These are phyloP conservation scores for Phytophthora sp. DNA, from an alignment of 352 stramenopile genomes.

Conservation along the genomic window DNA sequence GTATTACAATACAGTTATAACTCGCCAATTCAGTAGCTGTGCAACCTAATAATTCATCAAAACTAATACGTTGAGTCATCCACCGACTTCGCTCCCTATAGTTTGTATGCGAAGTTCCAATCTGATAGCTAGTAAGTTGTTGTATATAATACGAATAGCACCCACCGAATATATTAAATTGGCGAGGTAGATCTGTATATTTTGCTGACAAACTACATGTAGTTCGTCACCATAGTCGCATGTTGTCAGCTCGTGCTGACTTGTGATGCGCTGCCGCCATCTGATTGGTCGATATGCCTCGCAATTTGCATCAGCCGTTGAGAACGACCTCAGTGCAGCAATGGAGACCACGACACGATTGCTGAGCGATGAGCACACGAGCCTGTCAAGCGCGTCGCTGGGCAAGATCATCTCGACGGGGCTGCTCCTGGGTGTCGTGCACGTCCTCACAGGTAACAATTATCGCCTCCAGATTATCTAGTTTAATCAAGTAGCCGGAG, in stretches of 20 bases:
- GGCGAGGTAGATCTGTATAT: no score
- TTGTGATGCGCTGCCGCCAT: slow-evolving; percentile 21
- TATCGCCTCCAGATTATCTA: not conserved
- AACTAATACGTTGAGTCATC: no score
- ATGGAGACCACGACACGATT: slow-evolving; percentile 28
- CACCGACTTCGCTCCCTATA: no score
- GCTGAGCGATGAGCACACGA: slow-evolving; percentile 37
- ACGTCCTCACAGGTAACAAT: slow-evolving; percentile 50
- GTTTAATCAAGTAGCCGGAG: slow-evolving; percentile 7
- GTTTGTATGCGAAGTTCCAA: no score
- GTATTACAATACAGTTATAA: no score
- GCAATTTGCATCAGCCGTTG: no score
- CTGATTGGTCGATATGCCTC: slow-evolving; percentile 23
- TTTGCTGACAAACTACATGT: no score
- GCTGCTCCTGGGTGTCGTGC: slow-evolving; percentile 50
- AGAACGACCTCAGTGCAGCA: not conserved
- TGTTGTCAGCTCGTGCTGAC: slow-evolving; percentile 10
- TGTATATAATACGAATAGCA: no score
- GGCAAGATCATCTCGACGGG: slow-evolving; percentile 56
- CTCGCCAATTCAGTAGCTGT: no score
- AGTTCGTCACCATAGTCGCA: not conserved
- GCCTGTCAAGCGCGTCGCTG: slow-evolving; percentile 42
- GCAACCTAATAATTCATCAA: no score
- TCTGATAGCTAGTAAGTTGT: no score
- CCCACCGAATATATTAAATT: no score